These are phyloP conservation scores for Lolium perenne DNA, from an alignment of 176 grass and related monocot species.

Conservation along the genomic window DNA sequence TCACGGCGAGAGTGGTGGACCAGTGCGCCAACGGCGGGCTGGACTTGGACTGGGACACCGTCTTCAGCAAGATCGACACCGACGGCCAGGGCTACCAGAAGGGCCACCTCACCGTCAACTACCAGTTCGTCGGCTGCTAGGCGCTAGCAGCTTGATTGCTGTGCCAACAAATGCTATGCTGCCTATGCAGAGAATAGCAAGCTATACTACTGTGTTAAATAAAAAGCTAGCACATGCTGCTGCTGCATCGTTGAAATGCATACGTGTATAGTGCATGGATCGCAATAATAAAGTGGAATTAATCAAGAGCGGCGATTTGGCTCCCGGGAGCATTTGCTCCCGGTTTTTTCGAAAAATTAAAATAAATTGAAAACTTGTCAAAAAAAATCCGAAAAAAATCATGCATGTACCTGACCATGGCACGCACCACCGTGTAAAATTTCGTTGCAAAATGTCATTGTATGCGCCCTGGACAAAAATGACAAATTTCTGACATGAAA, in stretches of 20 bases:
- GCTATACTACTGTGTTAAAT: background rate
- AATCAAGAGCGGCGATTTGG: no score
- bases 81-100: background rate
- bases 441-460: no score
- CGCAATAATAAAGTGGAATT: background rate
- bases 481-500: no score
- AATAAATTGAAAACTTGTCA: no score
- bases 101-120: constrained; percentile 56
- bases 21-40: constrained; percentile 64
- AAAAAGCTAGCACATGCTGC: background rate
- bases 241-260: background rate
- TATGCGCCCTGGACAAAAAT: no score
- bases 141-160: no score
- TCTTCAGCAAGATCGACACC: constrained; percentile 62
- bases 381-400: no score
- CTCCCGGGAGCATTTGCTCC: no score
- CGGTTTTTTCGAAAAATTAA: no score
- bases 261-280: background rate
- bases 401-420: no score
- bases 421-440: no score
- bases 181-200: background rate
- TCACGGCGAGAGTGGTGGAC: constrained; percentile 64
- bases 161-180: background rate
- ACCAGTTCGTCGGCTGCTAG: constrained; percentile 56
- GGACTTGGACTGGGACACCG: constrained; percentile 55